A percentile compares a stretch with the other conserved stretches of the same genome.
These are phyloP conservation scores for Jimgerdemannia flammicorona DNA, from an alignment of 192 early-diverging fungal species.

Conservation along the genomic window DNA sequence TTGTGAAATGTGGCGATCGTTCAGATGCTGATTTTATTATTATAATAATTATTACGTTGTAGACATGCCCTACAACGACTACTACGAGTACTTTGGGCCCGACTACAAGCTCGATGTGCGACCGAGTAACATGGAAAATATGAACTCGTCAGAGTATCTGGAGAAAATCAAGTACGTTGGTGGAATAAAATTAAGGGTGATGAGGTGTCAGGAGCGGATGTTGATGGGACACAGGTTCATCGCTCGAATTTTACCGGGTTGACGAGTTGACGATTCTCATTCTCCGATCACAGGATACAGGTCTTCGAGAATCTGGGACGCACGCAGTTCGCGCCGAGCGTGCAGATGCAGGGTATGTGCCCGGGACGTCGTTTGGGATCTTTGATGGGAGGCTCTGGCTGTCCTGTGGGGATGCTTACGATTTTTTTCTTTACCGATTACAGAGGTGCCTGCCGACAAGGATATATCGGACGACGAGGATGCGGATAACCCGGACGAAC, in stretches of 20 bases:
- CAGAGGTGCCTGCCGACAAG: slow-evolving; percentile 70
- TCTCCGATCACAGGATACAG: slow-evolving; percentile 21
- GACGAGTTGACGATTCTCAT: neutral
- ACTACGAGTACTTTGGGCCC: slow-evolving; percentile 89
- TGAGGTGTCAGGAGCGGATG: neutral
- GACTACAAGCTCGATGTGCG: slow-evolving; percentile 87
- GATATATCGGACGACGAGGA: slow-evolving; percentile 69
- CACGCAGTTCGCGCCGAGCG: slow-evolving; percentile 67
- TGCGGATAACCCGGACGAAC: slow-evolving; percentile 54
- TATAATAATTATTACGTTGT: neutral
- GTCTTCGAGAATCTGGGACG: slow-evolving; percentile 69
- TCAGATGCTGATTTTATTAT: neutral
- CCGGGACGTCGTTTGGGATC: neutral
- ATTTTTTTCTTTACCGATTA: slow-evolving; percentile 9
- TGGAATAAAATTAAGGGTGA: neutral
- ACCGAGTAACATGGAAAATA: slow-evolving; percentile 84
- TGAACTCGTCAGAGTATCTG: slow-evolving; percentile 84
- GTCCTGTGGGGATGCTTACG: neutral
- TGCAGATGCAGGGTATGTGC: slow-evolving; percentile 67
- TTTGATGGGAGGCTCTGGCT: neutral
- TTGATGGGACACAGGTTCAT: no score
- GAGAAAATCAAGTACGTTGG: slow-evolving; percentile 69
- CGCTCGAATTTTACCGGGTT: neutral
- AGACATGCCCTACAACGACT: slow-evolving; percentile 84
- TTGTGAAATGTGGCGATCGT: no score